Base-by-base conservation (phyloP, 2,329 filamentous ascomycete species). In the Ophiobolus disseminans region DNA sequence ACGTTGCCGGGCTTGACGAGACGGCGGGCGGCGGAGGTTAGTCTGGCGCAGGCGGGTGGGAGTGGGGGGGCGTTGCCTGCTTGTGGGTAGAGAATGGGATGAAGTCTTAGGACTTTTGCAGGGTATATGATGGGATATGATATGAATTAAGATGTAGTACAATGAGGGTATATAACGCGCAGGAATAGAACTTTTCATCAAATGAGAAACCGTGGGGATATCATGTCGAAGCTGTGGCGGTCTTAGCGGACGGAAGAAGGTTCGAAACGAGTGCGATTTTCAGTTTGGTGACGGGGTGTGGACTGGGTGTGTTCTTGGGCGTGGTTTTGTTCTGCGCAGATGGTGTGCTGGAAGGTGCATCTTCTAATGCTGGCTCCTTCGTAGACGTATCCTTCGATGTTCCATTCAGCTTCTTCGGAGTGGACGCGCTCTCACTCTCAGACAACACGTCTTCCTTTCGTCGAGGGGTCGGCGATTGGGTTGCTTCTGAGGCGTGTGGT, bases 21-120 rank as follows among this genome's bases (percentile, higher is more conserved):
- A 22, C 68, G 79, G 13, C 72, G 79, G 14, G 67, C 70, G 9
- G 78, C 74, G 0, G 79, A 82, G 66, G 69, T 82, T 11, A 62
- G 58, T 6, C 55, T 82, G 45, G 68, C 78, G 37, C 58, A 68
- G 56, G 64, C 62, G 25, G 35, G 38, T 17, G 62, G 54, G 32
- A 51, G 43, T 14, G 47, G 42, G 13, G 48, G 38, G 4, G 57
- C 59, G n/a, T 34, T 63, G 31, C 57, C 59, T 16, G 57, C 42
- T 30, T 40, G 53, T 11, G 47, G 45, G 25, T 55, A 40, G 32
- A 14, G 20, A n/a, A 19, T 13, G 30, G 28, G n/a, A 16, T 26
- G n/a, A n/a, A n/a, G n/a, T n/a, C n/a, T n/a, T n/a, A n/a, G n/a
- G n/a, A n/a, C n/a, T n/a, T n/a, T n/a, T n/a, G n/a, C n/a, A n/a